Evolutionary conservation across 2,329 filamentous ascomycete genomes (phyloP), one percentile per base, ranked within the genome.

Genomic region (Celoporthe dispersa): DNA sequence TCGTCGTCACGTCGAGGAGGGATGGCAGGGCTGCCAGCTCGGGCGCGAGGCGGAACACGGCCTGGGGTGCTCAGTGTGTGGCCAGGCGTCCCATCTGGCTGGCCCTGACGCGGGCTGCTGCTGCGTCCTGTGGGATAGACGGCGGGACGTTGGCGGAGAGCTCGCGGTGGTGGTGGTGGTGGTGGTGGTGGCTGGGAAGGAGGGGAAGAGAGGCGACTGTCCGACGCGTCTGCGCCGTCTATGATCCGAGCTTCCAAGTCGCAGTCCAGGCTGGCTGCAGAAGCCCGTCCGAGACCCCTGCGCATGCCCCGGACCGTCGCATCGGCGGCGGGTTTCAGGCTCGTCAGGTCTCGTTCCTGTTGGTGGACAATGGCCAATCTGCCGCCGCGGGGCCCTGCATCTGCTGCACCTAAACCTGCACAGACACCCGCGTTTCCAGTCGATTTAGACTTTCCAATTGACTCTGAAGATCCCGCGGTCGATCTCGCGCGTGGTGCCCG

Each of bases 141-240:
- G n/a, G 28, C 16, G n/a, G 12, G 25, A 19, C 28, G 19, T 14
- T 69, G 33, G 37, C 41, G 22, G 9, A 25, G 16, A 39, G 67
- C 64, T 48, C 44, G 44, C n/a, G 7, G 44, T 48, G 7, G 44
- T 44, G 9, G 41, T n/a, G 19, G 22, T 48, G 16, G 44, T n/a
- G 3, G 19, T n/a, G 3, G 44, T 39, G 41, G 9, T 51, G 25
- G 59, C 1, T 59, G 62, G 11, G 16, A 33, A 25, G 64, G 12
- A n/a, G 37, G n/a, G n/a, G 37, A 53, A 63, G 51, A 51, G 57
- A 67, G 65, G 70, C 68, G 68, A 68, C 48, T 61, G 68, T 65
- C 51, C 39, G 68, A 72, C 70, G 70, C 68, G 68, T 66, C 48
- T 25, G 66, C 16, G 53, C 53, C 53, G 51, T 3, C 51, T 55